Evolutionary conservation across 768 basidiomycete genomes (phyloP).

Genomic region (Tulasnella calospora): DNA sequence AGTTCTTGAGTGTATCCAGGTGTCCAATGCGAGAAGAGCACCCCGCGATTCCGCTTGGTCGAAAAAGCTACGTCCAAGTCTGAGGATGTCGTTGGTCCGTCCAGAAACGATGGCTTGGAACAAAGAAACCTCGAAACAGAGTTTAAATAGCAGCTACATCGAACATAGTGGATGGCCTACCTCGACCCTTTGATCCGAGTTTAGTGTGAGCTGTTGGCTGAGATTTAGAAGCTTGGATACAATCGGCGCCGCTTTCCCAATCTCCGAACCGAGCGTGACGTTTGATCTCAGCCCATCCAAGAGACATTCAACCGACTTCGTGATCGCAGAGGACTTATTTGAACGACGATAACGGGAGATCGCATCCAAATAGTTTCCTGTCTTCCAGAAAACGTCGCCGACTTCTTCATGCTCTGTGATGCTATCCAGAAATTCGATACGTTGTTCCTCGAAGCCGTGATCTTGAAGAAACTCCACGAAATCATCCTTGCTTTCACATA

Average conservation of each 20-base stretch:
- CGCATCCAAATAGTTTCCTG: constrained; percentile 36
- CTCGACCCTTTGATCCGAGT: background rate
- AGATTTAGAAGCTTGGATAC: background rate
- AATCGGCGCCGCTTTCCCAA: background rate
- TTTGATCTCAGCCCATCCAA: constrained; percentile 7
- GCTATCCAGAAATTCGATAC: constrained; percentile 43
- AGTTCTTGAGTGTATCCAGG: background rate
- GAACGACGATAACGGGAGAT: background rate
- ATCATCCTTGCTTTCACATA: constrained; percentile 54
- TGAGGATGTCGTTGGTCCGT: background rate
- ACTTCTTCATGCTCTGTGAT: constrained; percentile 47
- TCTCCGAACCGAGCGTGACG: background rate
- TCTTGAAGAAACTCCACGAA: constrained; percentile 53
- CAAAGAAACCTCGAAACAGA: background rate
- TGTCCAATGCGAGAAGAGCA: constrained; percentile 16
- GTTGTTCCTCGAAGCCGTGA: constrained; percentile 49
- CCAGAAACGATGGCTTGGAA: background rate
- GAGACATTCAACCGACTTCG: constrained; percentile 8
- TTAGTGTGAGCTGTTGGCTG: background rate
- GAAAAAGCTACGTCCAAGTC: background rate
- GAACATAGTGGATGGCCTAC: background rate
- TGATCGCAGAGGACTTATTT: background rate
- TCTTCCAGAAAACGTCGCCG: constrained; percentile 48
- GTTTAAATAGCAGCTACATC: too few relatives aligned
- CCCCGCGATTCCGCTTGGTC: background rate